phyloP scores from a whole-genome alignment of 306 rosid species.

The Dicorynia guianensis region DNA sequence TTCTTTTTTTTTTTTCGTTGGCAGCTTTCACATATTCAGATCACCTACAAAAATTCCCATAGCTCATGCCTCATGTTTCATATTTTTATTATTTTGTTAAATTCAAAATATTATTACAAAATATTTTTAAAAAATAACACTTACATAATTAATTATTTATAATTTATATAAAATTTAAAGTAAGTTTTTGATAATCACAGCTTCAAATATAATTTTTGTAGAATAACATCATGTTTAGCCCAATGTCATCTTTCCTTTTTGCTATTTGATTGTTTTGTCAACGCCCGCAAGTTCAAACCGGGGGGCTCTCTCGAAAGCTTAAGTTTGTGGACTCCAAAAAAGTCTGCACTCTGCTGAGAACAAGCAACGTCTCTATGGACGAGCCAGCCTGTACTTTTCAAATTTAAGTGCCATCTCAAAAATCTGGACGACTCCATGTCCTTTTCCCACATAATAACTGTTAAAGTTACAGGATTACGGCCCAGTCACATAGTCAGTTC shows the following conservation, averaged over 20 bases:
- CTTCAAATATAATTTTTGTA: too few relatives aligned
- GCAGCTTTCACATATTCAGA: slow-evolving; percentile 21
- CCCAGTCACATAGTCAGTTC: slow-evolving; percentile 7
- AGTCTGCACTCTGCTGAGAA: neutral
- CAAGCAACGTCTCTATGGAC: neutral
- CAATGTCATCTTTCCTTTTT: too few relatives aligned
- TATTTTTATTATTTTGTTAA: too few relatives aligned
- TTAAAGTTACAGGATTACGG: slow-evolving; percentile 3
- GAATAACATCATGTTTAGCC: too few relatives aligned
- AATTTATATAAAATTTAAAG: too few relatives aligned
- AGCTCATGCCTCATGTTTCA: too few relatives aligned
- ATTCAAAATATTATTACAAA: too few relatives aligned
- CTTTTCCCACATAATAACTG: neutral
- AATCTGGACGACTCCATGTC: neutral
- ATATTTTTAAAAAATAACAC: too few relatives aligned
- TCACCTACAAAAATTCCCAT: neutral
- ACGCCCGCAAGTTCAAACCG: neutral
- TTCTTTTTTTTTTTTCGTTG: slow-evolving; percentile 29
- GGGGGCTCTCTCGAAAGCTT: neutral
- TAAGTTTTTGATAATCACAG: too few relatives aligned
- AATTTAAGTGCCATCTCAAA: neutral
- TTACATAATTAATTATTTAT: too few relatives aligned
- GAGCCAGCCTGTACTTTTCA: neutral
- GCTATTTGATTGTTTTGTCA: neutral
- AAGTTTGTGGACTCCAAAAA: neutral